These are phyloP conservation scores for Saksenaea oblongispora DNA, from an alignment of 371 early-diverging fungal species.

Conservation along the genomic window DNA sequence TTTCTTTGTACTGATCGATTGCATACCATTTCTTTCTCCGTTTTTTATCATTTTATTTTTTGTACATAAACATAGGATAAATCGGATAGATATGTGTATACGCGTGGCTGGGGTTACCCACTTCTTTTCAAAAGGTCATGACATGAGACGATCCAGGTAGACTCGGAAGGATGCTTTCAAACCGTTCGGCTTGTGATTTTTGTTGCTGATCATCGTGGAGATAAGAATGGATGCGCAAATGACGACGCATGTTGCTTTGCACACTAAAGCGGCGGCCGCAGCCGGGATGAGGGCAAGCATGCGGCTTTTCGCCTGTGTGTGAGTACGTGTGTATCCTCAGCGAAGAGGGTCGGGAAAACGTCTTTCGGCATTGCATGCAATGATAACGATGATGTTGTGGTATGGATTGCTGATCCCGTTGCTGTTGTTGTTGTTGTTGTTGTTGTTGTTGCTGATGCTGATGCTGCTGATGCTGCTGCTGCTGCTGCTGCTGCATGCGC, in stretches of 20 bases:
- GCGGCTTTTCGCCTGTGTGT: conserved; percentile 76
- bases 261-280: conserved; percentile 73
- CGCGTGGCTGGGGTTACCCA: not conserved
- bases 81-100: too few species aligned
- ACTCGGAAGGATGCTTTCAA: not conserved
- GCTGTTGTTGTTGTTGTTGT: not conserved
- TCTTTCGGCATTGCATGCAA: conserved; percentile 23
- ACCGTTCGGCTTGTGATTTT: not conserved
- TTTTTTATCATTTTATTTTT: not conserved
- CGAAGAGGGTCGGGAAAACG: conserved; percentile 36
- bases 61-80: too few species aligned
- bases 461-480: not conserved
- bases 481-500: not conserved
- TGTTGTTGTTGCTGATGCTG: not conserved
- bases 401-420: not conserved
- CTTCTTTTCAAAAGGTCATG: not conserved
- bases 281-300: conserved; percentile 57
- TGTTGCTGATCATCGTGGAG: not conserved
- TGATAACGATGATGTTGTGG: not conserved
- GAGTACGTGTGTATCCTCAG: conserved; percentile 67
- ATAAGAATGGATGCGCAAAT: conserved; percentile 45
- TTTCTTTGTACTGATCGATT: too few species aligned
- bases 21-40: too few species aligned
- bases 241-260: conserved; percentile 74
- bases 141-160: not conserved